Conservation (phyloP, 2,329 filamentous ascomycete genomes). For the Colletotrichum lindemuthianum region DNA sequence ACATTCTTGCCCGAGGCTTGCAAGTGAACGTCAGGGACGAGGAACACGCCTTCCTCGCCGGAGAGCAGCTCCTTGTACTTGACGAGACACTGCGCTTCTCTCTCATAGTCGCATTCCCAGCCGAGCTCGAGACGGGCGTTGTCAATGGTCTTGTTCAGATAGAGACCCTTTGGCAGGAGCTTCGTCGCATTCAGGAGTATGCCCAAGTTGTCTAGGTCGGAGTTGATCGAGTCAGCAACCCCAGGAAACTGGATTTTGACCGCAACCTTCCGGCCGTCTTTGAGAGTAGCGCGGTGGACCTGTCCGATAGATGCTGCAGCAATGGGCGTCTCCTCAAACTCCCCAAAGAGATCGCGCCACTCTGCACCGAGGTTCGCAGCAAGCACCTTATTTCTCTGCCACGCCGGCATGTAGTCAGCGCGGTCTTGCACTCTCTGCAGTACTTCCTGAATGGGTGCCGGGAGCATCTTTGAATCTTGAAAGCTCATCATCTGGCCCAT, state of each 20-base stretch:
- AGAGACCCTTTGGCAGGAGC: conserved; percentile 89
- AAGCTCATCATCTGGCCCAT: conserved; percentile 98
- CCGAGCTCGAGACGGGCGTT: conserved; percentile 91
- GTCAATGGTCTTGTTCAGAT: conserved; percentile 95
- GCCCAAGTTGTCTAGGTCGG: conserved; percentile 92
- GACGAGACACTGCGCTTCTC: conserved; percentile 83
- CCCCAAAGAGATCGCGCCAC: conserved; percentile 85
- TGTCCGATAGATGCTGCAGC: conserved; percentile 97
- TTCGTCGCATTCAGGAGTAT: conserved; percentile 90
- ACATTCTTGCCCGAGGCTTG: conserved; percentile 88
- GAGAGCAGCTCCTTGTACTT: conserved; percentile 82
- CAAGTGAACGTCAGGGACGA: conserved; percentile 79
- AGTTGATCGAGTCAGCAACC: conserved; percentile 94
- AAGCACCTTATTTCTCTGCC: conserved; percentile 88
- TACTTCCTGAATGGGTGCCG: conserved; percentile 85
- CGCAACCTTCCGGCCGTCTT: conserved; percentile 80
- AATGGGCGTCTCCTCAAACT: conserved; percentile 91
- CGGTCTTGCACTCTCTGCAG: conserved; percentile 94
- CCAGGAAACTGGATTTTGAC: conserved; percentile 99
- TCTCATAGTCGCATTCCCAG: conserved; percentile 96
- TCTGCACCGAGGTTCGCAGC: conserved; percentile 79
- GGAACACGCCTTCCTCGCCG: conserved; percentile 79
- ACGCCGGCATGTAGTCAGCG: conserved; percentile 97
- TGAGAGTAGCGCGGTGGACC: conserved; percentile 86
- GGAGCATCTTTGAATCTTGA: conserved; percentile 96